These are phyloP conservation scores for Tilletia horrida DNA, from an alignment of 1,284 basidiomycete species.

Conservation along the genomic window DNA sequence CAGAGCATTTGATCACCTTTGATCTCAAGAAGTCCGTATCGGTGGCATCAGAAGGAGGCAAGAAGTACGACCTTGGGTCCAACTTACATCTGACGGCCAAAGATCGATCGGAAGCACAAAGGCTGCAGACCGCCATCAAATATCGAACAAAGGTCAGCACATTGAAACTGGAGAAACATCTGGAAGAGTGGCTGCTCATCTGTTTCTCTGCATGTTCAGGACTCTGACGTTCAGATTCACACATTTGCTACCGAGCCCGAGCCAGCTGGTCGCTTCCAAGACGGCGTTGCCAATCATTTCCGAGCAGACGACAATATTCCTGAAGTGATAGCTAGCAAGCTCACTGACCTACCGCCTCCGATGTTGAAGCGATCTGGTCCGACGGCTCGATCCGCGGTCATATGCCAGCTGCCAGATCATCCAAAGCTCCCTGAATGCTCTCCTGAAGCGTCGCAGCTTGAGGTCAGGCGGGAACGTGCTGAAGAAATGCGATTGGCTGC, in stretches of 20 bases:
- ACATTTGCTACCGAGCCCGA: neutral
- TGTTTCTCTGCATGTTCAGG: too few species aligned
- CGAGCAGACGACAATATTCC: neutral
- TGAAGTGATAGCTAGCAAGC: neutral
- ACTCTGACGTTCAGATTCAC: neutral
- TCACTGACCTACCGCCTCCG: neutral
- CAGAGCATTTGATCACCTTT: too few species aligned
- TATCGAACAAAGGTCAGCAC: too few species aligned
- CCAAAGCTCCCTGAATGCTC: neutral
- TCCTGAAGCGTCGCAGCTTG: neutral
- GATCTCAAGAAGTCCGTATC: too few species aligned
- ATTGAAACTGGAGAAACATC: too few species aligned
- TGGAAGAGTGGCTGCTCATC: too few species aligned
- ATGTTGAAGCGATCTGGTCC: neutral
- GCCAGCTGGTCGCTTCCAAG: neutral
- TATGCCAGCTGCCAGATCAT: constrained; percentile 3
- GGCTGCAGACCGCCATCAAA: too few species aligned
- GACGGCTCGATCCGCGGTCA: neutral
- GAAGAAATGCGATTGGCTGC: neutral
- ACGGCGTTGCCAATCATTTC: neutral
- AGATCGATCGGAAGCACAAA: too few species aligned
- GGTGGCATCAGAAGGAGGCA: too few species aligned
- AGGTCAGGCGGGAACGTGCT: constrained; percentile 4
- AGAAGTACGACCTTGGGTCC: too few species aligned
- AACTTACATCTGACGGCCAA: too few species aligned